Base-by-base conservation (phyloP, 306 rosid species). In the Corylus avellana region DNA sequence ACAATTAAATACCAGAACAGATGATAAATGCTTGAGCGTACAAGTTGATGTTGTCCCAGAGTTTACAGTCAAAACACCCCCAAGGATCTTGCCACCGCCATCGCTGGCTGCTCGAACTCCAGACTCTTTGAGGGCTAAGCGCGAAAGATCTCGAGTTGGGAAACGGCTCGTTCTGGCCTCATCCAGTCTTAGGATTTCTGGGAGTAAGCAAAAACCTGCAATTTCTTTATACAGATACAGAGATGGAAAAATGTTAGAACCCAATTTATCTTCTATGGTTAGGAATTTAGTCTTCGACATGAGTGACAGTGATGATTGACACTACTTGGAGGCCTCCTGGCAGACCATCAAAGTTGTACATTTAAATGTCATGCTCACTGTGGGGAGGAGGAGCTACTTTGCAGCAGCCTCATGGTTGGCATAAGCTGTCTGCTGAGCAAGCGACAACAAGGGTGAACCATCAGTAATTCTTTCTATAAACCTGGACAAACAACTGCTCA, bases 141-240 rank as follows among this genome's bases (percentile, higher is more conserved):
- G 13, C 49, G 77, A 79, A 74, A 72, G 77, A 77, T 80, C 85
- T 67, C 83, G 73, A 61, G 85, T 89, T 66, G 90, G 94, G 79
- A 87, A 86, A 39, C 79, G 92, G 51, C 83, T 92, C 68, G 84
- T 88, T 4, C 74, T 76, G 53, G 98, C 96, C 62, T 89, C 92
- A 5, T 77, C 44, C 62, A 82, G 86, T 86, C 91, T 92, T 57
- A 85, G 94, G 55, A 46, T 71, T 71, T 90, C 84, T 80, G 77
- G 70, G 25, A 73, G 82, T 73, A 84, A 86, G 77, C 67, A 46
- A 37, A 83, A 82, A 17, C 84, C 91, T 3, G 56, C 81, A 54
- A 70, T 83, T 83, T 78, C 82, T 75, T 81, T 82, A 4, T 74
- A 83, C 84, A 87, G 83, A 66, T 55, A 75, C 69, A 82, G 62